phyloP scores from a whole-genome alignment of 2,329 filamentous ascomycete species.

The Calonectria montana region DNA sequence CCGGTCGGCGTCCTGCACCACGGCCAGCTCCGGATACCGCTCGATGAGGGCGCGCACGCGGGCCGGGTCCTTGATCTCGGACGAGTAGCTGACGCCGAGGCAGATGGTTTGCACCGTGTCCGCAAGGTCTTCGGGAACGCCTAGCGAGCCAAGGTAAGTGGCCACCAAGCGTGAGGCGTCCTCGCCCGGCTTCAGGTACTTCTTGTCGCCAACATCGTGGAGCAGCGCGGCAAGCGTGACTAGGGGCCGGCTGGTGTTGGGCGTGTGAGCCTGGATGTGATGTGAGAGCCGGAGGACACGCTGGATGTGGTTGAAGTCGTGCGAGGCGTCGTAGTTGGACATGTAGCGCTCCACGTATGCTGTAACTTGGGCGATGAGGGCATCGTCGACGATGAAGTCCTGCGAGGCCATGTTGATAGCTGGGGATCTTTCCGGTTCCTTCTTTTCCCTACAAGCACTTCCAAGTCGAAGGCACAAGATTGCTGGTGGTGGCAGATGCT shows the following conservation, averaged over 20 bases:
- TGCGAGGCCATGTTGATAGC: slow-evolving; percentile 36
- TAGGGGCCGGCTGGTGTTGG: slow-evolving; percentile 53
- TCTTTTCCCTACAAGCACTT: neutral
- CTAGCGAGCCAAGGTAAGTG: slow-evolving; percentile 65
- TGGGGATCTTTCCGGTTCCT: neutral
- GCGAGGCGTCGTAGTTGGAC: slow-evolving; percentile 83
- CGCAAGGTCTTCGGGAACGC: slow-evolving; percentile 69
- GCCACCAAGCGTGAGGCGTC: slow-evolving; percentile 67
- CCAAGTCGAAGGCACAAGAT: neutral
- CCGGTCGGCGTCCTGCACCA: slow-evolving; percentile 93
- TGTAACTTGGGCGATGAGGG: slow-evolving; percentile 67
- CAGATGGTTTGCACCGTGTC: slow-evolving; percentile 77
- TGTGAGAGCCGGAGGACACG: slow-evolving; percentile 82
- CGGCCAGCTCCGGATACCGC: slow-evolving; percentile 70
- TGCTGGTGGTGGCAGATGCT: neutral
- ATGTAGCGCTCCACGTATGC: slow-evolving; percentile 78
- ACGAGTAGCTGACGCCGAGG: slow-evolving; percentile 80
- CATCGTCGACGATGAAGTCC: slow-evolving; percentile 46
- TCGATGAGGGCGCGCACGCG: slow-evolving; percentile 71
- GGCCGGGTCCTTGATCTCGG: slow-evolving; percentile 75
- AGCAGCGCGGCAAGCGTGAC: slow-evolving; percentile 79
- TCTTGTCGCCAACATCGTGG: slow-evolving; percentile 91
- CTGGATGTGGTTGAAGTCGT: slow-evolving; percentile 87
- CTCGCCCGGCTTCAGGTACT: slow-evolving; percentile 74
- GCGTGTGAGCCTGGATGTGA: slow-evolving; percentile 68